Base-by-base conservation (phyloP, 2,329 filamentous ascomycete genomes). In the Penicillium paneum region DNA sequence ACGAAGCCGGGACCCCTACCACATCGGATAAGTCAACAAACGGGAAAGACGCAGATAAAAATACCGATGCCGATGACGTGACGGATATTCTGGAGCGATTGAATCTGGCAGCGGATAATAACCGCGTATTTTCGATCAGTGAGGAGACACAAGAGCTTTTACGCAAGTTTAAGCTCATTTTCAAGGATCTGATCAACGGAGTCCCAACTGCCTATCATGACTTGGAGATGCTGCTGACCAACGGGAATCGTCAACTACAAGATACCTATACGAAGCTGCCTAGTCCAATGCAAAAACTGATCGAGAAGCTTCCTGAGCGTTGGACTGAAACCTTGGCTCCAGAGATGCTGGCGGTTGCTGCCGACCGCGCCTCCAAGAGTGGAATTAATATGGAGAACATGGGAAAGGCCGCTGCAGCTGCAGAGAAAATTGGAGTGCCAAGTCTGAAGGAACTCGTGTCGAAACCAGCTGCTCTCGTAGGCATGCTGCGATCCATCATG, bases 171-270 rank as follows among this genome's bases (percentile, higher is more conserved):
- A 95, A 91, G 1, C 80, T 91, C 52, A 87, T 97, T 32, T 88
- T 99, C 68, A 94, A 93, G 70, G 94, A 99, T 70, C 83, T 97
- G 15, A 84, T 94, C 66, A 92, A 91, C 69, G 94, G 94, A 58
- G 94, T 91, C 1, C 94, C 94, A 3, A 97, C 93, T 0, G 94
- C 94, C 3, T 96, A 95, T 72, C 82, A 88, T 67, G 94, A 99
- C 70, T 86, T 99, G n/a, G 85, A 87, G 64, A 83, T 81, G 67
- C 77, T 87, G 17, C 77, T 87, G 59, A 84, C 78, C 10, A 83
- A 84, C 52, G 83, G 82, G n/a, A 83, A 86, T 58, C 74, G 78
- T n/a, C 81, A 86, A 60, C 71, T 88, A 17, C 82, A 86, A 65
- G 81, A 82, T 60, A 83, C 85, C 56, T 88, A 84, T 66, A 78